Evolutionary conservation across 2,329 filamentous ascomycete genomes (phyloP), one percentile per base, ranked within the genome.

Genomic region (Pseudocercospora eumusae): DNA sequence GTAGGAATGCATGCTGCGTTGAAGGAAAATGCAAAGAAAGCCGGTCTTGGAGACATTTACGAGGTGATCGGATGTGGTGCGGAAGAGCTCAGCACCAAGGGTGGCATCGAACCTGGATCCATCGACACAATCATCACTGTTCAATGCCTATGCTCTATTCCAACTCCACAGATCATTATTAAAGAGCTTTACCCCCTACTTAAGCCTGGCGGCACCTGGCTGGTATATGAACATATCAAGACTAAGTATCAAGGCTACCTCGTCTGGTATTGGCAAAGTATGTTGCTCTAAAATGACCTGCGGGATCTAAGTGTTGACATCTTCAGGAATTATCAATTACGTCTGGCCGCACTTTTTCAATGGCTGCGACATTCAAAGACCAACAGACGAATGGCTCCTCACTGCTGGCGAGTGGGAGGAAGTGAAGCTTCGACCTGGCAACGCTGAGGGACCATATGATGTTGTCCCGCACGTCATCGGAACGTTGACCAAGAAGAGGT

Each of bases 71-170:
- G 86, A 1, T 80, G 84, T 4, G 87, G 87, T 2, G 84, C 89
- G 49, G 82, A 89, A 74, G 81, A 84, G 57, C 75, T 89, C 58
- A 45, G 55, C n/a, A 67, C 60, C 9, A 70, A 64, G 20, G 81
- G 80, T 1, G 77, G 76, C 28, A 78, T 88, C 11, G 74, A 80
- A 56, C 77, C 77, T 44, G 85, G 77, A 20, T 81, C 80, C 5
- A 79, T 86, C 62, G 83, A 88, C 54, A 81, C 81, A 13, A 83
- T 88, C 60, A 83, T 88, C 52, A 83, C 84, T 2, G 75, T 88
- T 25, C 76, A 88, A 58, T 87, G 85, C 59, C 77, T 88, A 31
- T 89, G 86, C 77, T 84, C 83, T 67, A 86, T 88, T 56, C 86
- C 86, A 0, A 81, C 85, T 2, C 85, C 84, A 3, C 76, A 83